These are phyloP conservation scores for Gossypium lobatum DNA, from an alignment of 441 rosid genomes.

Conservation along the genomic window DNA sequence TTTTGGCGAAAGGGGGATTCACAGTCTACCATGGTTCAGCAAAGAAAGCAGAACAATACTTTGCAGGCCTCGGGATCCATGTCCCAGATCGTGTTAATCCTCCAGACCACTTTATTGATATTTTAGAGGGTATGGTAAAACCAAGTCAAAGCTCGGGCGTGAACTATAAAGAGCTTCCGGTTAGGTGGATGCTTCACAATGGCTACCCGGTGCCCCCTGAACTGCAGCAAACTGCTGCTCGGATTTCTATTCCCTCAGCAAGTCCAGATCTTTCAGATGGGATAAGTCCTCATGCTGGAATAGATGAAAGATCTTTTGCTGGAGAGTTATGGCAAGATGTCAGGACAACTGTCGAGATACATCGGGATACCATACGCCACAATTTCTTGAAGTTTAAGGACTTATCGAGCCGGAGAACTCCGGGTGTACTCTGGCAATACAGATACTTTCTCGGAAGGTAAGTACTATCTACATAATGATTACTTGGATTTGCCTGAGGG, in stretches of 20 bases:
- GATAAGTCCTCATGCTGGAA: conserved; percentile 19
- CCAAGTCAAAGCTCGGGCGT: conserved; percentile 37
- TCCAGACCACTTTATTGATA: conserved; percentile 84
- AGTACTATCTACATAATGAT: neutral
- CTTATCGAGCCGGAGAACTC: conserved; percentile 65
- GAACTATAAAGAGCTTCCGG: conserved; percentile 60
- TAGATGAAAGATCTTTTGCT: conserved; percentile 55
- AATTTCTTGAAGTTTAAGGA: conserved; percentile 59
- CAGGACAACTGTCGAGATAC: conserved; percentile 48
- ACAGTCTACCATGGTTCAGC: conserved; percentile 79
- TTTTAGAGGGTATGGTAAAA: conserved; percentile 73
- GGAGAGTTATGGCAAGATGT: conserved; percentile 85
- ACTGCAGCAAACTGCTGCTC: conserved; percentile 42
- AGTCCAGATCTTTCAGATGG: conserved; percentile 20
- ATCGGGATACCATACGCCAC: conserved; percentile 52
- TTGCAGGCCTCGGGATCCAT: conserved; percentile 63
- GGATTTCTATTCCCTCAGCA: conserved; percentile 18
- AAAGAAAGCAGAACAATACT: conserved; percentile 72
- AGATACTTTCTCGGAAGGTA: conserved; percentile 87
- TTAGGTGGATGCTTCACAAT: conserved; percentile 88
- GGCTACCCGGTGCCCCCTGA: conserved; percentile 70
- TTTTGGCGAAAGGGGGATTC: conserved; percentile 88
- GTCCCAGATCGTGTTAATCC: conserved; percentile 90
- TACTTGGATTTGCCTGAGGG: neutral
- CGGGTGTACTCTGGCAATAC: conserved; percentile 56